Conservation (phyloP, 306 rosid species). For the Sindora glabra region DNA sequence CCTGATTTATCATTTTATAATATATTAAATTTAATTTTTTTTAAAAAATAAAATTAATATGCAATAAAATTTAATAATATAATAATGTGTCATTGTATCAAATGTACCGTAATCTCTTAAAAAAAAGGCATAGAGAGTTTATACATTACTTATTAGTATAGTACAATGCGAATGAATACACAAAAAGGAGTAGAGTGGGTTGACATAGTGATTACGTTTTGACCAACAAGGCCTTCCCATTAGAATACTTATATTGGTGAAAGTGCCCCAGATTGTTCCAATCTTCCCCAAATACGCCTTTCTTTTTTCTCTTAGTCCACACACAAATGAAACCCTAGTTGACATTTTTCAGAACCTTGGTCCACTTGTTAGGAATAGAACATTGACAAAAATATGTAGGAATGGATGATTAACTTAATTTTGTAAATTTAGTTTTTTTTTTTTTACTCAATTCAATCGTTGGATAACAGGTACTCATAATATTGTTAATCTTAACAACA, state of each 20-base stretch:
- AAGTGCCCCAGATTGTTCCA: slow-evolving; percentile 31
- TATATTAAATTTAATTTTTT: too few species aligned
- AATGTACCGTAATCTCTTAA: too few species aligned
- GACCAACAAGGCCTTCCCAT: slow-evolving; percentile 19
- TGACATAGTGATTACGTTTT: slow-evolving; percentile 34
- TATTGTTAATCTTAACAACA: too few species aligned
- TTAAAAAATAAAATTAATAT: too few species aligned
- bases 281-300: slow-evolving; percentile 19
- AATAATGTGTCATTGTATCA: too few species aligned
- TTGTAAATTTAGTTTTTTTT: too few species aligned
- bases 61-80: too few species aligned
- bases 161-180: background rate
- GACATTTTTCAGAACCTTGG: slow-evolving; percentile 26
- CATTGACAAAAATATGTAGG: too few species aligned
- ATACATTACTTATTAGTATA: background rate
- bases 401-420: too few species aligned
- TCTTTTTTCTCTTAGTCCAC: slow-evolving; percentile 20
- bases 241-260: slow-evolving; percentile 16
- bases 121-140: background rate
- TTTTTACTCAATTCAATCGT: too few species aligned
- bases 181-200: background rate
- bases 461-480: too few species aligned
- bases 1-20: too few species aligned
- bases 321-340: slow-evolving; percentile 33
- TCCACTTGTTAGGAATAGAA: slow-evolving; percentile 21